Conservation (phyloP, 2,329 filamentous ascomycete species). For the Ascochyta rabiei region DNA sequence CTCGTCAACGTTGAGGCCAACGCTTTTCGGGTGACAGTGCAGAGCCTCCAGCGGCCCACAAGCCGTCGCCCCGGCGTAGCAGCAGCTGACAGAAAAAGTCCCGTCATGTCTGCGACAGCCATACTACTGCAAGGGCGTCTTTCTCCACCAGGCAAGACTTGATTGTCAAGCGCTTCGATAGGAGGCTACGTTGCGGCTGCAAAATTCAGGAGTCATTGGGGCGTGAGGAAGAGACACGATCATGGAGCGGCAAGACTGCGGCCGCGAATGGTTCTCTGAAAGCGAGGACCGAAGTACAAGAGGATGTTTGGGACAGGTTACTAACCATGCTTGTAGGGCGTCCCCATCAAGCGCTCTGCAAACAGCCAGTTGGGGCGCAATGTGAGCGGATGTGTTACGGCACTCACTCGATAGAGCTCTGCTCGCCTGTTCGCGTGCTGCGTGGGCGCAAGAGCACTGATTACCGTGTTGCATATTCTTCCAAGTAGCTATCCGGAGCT, state of each 20-base stretch:
- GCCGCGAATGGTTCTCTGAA: conserved; percentile 17
- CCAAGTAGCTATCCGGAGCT: conserved; percentile 31
- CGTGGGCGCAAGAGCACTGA: conserved; percentile 38
- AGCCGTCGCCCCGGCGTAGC: conserved; percentile 20
- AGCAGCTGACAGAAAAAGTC: conserved; percentile 10
- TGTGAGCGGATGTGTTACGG: conserved; percentile 34
- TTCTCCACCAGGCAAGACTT: conserved; percentile 18
- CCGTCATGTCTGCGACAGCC: conserved; percentile 21
- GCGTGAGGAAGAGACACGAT: neutral
- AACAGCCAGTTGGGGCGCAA: conserved; percentile 24
- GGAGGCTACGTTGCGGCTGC: conserved; percentile 23
- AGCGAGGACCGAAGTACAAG: conserved; percentile 21
- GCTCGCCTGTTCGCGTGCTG: conserved; percentile 38
- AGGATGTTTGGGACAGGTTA: conserved; percentile 16
- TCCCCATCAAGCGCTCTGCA: conserved; percentile 24
- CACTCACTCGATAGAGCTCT: conserved; percentile 30
- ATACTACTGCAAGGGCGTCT: conserved; percentile 36
- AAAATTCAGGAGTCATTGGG: conserved; percentile 18
- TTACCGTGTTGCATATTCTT: conserved; percentile 37
- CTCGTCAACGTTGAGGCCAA: conserved; percentile 15
- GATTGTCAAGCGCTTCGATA: neutral
- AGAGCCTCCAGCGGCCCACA: conserved; percentile 20
- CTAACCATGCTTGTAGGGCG: conserved; percentile 26
- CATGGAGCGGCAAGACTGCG: conserved; percentile 1
- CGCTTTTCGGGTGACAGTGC: conserved; percentile 22